Evolutionary conservation across 148 eudicot genomes (phyloP).

Genomic region (Arbutus unedo): DNA sequence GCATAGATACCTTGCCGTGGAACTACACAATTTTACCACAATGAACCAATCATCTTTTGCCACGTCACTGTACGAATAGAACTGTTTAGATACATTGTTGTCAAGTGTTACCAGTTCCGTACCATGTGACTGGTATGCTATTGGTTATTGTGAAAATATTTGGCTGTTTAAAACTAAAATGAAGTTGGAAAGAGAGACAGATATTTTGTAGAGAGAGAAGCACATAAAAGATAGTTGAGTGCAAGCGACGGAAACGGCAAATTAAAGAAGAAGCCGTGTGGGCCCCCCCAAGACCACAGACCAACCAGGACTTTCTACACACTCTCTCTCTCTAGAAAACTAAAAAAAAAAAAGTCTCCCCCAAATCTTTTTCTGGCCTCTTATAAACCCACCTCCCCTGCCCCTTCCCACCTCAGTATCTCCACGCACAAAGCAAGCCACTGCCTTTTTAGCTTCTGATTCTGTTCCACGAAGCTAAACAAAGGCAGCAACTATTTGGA

Average conservation of each 20-base stretch:
- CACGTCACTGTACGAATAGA: background rate
- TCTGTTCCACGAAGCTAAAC: constrained; percentile 7
- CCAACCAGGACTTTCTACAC: constrained; percentile 25
- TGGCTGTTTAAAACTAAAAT: background rate
- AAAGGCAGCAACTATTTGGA: background rate
- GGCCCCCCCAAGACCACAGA: constrained; percentile 19
- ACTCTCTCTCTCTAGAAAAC: constrained; percentile 5
- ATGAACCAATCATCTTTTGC: background rate
- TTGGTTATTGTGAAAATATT: background rate
- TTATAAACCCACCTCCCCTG: constrained; percentile 36
- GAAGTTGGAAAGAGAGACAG: background rate
- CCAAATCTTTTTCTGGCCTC: constrained; percentile 32
- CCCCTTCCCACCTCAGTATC: background rate
- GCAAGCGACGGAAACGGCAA: constrained; percentile 27
- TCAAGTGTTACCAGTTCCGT: too few relatives aligned
- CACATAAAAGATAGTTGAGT: constrained; percentile 20
- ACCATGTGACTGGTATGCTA: background rate
- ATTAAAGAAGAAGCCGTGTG: constrained; percentile 29
- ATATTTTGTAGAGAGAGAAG: background rate
- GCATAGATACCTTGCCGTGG: background rate
- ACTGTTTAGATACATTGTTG: background rate
- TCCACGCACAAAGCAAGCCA: constrained; percentile 7
- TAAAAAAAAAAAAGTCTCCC: background rate
- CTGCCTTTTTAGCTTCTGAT: constrained; percentile 13
- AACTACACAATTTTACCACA: background rate